Conservation (phyloP, 2,329 filamentous ascomycete species). For the Hypoxylon rubiginosum region DNA sequence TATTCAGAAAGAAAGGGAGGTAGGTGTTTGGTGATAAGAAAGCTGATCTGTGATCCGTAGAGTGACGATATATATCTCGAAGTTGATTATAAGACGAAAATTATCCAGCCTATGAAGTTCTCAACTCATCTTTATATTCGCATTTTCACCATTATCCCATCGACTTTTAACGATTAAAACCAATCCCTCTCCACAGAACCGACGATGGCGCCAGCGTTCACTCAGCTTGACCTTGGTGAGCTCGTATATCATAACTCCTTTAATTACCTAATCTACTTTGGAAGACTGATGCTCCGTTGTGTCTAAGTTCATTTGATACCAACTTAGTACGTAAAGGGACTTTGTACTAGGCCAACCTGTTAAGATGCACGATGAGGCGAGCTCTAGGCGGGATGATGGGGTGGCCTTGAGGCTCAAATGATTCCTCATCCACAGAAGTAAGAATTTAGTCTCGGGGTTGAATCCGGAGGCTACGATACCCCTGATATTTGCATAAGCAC, state of each 20-base stretch:
- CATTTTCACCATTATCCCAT: background rate
- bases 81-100: background rate
- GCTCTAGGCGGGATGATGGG: background rate
- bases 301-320: background rate
- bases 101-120: background rate
- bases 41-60: background rate
- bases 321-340: background rate
- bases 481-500: background rate
- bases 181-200: background rate
- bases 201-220: background rate
- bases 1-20: background rate
- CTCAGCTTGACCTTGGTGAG: background rate
- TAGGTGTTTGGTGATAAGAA: background rate
- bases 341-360: background rate
- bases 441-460: conserved; percentile 6
- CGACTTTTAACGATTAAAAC: background rate
- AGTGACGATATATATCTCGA: background rate
- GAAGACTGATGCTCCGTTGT: background rate
- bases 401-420: background rate
- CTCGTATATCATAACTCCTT: background rate
- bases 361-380: background rate
- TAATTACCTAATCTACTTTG: background rate
- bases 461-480: background rate
- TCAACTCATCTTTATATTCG: conserved; percentile 1
- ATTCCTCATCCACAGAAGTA: background rate